Evolutionary conservation across 2,329 filamentous ascomycete genomes (phyloP), one percentile per base, ranked within the genome.

Genomic region (Fusarium mangiferae): DNA sequence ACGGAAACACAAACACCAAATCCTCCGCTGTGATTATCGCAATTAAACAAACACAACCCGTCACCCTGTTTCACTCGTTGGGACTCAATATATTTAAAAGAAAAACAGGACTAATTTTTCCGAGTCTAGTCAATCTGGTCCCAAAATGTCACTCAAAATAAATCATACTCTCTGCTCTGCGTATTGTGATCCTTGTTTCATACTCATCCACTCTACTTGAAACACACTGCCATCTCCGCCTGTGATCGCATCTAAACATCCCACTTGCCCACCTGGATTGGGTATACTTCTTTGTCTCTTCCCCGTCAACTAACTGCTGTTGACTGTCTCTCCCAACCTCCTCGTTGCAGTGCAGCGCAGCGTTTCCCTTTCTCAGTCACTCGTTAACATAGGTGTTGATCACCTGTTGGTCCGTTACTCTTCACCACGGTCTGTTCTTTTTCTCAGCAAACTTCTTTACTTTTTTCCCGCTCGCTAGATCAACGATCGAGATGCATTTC

Each of bases 161-260:
- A 55, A n/a, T 12, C 62, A 41, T 38, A 33, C 30, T 35, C 55
- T 58, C 39, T 28, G 58, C 57, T 58, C 35, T 28, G 54, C 57
- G 41, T 61, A 26, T 62, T n/a, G 49, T 59, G 63, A 72, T 65
- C 68, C 45, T 55, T 60, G 60, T 67, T 54, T 73, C 58, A 63
- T 63, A 38, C 62, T 66, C 62, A 35, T 70, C 39, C 52, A 72
- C 65, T 78, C 67, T 61, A 77, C 69, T 66, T 77, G 75, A 77
- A 77, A 77, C 75, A 77, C 75, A 59, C 67, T 60, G 15, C 59
- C 64, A 52, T 68, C 70, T 62, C 70, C 62, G 73, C 62, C 52
- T 58, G 38, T 72, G 70, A 74, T 73, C 59, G 57, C 41, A 62
- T 72, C 46, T 42, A n/a, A 51, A 41, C 44, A 38, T 48, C 39